These are phyloP conservation scores for Teunomyces tritomae DNA, from an alignment of 805 yeast species.

Conservation along the genomic window DNA sequence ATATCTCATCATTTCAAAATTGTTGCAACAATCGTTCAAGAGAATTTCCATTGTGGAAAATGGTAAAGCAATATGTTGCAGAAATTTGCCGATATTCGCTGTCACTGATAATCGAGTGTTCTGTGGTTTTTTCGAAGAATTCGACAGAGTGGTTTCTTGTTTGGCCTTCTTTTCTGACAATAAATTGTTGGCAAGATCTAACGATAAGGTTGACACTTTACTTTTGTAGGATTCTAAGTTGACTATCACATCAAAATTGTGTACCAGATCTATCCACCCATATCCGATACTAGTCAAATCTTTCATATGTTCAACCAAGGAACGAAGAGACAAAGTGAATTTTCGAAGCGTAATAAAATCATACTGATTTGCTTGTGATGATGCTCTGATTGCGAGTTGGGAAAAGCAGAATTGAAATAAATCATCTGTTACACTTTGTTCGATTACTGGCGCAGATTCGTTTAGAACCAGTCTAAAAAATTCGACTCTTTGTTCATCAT, in stretches of 20 bases:
- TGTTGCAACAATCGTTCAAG: neutral
- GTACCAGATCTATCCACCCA: slow-evolving; percentile 9
- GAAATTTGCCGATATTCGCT: slow-evolving; percentile 4
- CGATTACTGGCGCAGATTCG: neutral
- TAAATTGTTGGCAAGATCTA: slow-evolving; percentile 10
- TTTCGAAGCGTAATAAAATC: slow-evolving; percentile 18
- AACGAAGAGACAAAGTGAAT: neutral
- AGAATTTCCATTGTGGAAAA: slow-evolving; percentile 9
- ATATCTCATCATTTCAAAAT: neutral
- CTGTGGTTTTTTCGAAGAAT: neutral
- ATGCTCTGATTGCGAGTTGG: slow-evolving; percentile 5
- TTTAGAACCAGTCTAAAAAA: slow-evolving; percentile 51
- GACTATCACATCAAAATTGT: slow-evolving; percentile 9
- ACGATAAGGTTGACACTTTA: slow-evolving; percentile 14
- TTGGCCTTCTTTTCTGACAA: neutral
- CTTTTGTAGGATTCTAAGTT: slow-evolving; percentile 18
- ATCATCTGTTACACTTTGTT: neutral
- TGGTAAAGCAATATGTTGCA: slow-evolving; percentile 11
- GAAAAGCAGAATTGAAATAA: slow-evolving; percentile 6
- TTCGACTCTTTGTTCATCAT: slow-evolving; percentile 54
- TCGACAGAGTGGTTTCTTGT: neutral
- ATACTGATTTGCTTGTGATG: neutral
- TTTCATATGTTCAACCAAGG: slow-evolving; percentile 2
- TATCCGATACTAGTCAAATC: slow-evolving; percentile 7
- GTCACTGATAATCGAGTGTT: neutral